Conservation (phyloP, 1,139 yeast genomes). For the Barnettozyma hawaiiensis region DNA sequence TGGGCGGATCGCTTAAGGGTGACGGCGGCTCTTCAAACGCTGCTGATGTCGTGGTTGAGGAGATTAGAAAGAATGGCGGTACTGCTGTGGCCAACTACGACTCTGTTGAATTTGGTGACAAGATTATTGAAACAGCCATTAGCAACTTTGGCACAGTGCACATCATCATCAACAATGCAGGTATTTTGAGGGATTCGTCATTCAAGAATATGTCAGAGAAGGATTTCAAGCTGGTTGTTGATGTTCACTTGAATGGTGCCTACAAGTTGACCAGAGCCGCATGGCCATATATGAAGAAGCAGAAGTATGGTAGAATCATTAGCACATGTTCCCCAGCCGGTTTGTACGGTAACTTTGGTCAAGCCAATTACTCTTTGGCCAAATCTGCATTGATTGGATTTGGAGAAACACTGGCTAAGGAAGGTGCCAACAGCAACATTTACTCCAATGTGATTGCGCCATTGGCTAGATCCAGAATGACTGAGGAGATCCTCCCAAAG, state of each 20-base stretch:
- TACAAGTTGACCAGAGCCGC: slow-evolving; percentile 84
- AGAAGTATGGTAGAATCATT: slow-evolving; percentile 79
- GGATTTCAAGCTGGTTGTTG: slow-evolving; percentile 74
- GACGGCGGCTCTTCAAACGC: slow-evolving; percentile 59
- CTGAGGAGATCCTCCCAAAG: slow-evolving; percentile 83
- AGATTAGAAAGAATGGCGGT: slow-evolving; percentile 73
- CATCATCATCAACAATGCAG: slow-evolving; percentile 88
- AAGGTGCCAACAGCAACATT: slow-evolving; percentile 83
- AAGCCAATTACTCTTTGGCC: slow-evolving; percentile 93
- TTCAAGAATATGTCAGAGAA: slow-evolving; percentile 76
- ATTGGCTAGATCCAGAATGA: slow-evolving; percentile 93
- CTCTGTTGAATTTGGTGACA: slow-evolving; percentile 82
- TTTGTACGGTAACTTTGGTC: slow-evolving; percentile 94
- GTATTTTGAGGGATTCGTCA: slow-evolving; percentile 71
- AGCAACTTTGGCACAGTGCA: slow-evolving; percentile 87
- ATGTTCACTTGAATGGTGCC: slow-evolving; percentile 88
- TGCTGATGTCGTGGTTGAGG: slow-evolving; percentile 86
- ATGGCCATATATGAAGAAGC: slow-evolving; percentile 86
- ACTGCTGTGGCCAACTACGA: slow-evolving; percentile 91
- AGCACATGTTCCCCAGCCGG: slow-evolving; percentile 98
- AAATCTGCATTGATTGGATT: slow-evolving; percentile 86
- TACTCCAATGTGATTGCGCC: slow-evolving; percentile 87
- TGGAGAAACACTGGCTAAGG: slow-evolving; percentile 92
- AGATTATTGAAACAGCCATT: slow-evolving; percentile 81
- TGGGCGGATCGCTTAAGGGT: slow-evolving; percentile 81